Base-by-base conservation (phyloP, 106 monocot species). In the Amphibolis antarctica region DNA sequence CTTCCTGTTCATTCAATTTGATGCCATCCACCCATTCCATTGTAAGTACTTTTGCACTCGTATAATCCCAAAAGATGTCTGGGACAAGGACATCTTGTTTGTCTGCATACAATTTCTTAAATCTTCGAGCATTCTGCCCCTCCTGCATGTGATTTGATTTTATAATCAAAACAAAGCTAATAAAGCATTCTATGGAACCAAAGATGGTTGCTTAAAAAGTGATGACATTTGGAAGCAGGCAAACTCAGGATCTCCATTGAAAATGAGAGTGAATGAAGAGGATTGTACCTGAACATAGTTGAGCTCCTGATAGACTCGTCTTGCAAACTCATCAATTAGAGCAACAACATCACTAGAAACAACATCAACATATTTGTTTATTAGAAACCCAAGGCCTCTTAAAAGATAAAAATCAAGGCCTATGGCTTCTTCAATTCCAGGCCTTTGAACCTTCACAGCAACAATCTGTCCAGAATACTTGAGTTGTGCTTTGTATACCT, bases 41-140 rank as follows among this genome's bases (percentile, higher is more conserved):
- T 59, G 98, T 91, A 51, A 98, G 78, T n/a, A 98, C 98, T 76
- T 91, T 98, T 24, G 62, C 73, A 71, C 98, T 85, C 7, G 98
- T 98, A 74, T 91, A 98, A 52, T 98, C 98, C 98, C 98, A 98
- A 78, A 80, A 91, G 17, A 98, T 98, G 73, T 98, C 90, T 18
- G 98, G 98, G 10, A 98, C 98, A 52, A 91, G 53, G 47, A 98
- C 84, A 65, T 98, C 85, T 80, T 82, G 63, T 70, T 91, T 98
- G 70, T 98, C 98, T 48, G 98, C 98, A 79, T 98, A 98, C 21
- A 98, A 70, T 65, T 98, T 98, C 63, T 76, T 98, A 66, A 98
- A 98, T 79, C 91, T 87, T 20, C 91, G 79, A 26, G 98, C 98
- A 81, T 98, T 98, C 64, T 91, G 81, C 18, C 98, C 98, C 79